These are phyloP conservation scores for Spinacia oleracea DNA, from an alignment of 179 eudicot species.

Conservation along the genomic window DNA sequence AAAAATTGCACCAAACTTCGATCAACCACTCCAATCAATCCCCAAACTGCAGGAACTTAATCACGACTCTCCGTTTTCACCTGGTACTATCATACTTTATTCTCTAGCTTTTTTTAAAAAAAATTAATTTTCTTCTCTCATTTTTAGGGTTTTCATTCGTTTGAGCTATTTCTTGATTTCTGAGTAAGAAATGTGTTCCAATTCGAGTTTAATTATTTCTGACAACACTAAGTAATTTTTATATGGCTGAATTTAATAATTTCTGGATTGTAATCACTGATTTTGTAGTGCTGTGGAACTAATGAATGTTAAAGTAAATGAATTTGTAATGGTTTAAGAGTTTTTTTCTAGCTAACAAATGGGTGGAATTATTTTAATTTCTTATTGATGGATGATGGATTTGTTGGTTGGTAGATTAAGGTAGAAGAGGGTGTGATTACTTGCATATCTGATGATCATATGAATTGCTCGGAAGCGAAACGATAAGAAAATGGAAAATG, in stretches of 20 bases:
- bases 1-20: neutral
- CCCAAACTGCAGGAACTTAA: neutral
- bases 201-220: constrained; percentile 5
- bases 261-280: neutral
- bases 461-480: neutral
- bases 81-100: constrained; percentile 18
- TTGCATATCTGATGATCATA: neutral
- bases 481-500: neutral
- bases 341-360: neutral
- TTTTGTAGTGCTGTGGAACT: neutral
- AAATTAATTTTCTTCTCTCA: neutral
- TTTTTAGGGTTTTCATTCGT: neutral
- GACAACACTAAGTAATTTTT: neutral
- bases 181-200: neutral
- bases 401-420: neutral
- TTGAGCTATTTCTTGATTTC: neutral
- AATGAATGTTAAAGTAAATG: too few relatives aligned
- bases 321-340: too few relatives aligned
- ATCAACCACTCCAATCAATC: constrained; percentile 7
- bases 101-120: neutral
- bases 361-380: neutral
- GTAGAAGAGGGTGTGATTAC: neutral
- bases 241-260: neutral
- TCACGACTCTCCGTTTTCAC: constrained; percentile 15
- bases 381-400: neutral